Evolutionary conservation across 768 basidiomycete species (phyloP).

Genomic region (Boletus reticulatus): DNA sequence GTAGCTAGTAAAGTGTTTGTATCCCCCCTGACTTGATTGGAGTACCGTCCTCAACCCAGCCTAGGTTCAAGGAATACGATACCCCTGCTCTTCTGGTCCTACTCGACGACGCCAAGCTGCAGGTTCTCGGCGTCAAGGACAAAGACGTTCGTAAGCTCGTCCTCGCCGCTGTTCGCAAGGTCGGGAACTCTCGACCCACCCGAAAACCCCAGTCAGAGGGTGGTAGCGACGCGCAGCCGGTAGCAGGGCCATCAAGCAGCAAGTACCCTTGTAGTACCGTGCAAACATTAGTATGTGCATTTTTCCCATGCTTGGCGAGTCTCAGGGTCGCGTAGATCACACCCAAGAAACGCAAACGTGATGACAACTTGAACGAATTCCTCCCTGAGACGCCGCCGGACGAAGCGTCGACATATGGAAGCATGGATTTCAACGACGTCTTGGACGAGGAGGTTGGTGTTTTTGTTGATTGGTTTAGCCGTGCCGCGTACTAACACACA

Average conservation of each 20-base stretch:
- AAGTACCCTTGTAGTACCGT: conserved; percentile 21
- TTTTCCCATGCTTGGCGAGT: background rate
- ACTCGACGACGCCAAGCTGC: conserved; percentile 60
- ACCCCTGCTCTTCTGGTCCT: conserved; percentile 55
- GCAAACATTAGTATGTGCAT: conserved; percentile 29
- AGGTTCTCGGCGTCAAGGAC: conserved; percentile 53
- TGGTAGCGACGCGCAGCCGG: background rate
- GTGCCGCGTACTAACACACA: conserved; percentile 3
- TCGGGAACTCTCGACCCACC: conserved; percentile 45
- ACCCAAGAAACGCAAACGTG: conserved; percentile 46
- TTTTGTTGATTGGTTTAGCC: background rate
- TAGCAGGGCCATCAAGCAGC: conserved; percentile 6
- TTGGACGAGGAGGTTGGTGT: conserved; percentile 65
- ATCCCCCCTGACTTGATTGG: background rate
- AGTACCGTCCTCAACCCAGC: conserved; percentile 10
- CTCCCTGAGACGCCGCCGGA: conserved; percentile 51
- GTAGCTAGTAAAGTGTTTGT: conserved; percentile 68
- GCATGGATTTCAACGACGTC: conserved; percentile 70
- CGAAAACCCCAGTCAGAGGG: conserved; percentile 18
- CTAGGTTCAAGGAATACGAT: conserved; percentile 70
- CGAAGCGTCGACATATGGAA: conserved; percentile 49
- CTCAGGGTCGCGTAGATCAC: conserved; percentile 36
- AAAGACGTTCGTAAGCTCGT: conserved; percentile 64
- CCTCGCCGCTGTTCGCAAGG: conserved; percentile 58
- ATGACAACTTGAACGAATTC: conserved; percentile 52